A percentile compares a stretch with the other conserved stretches of the same genome.
phyloP scores from a whole-genome alignment of 202 grass and related monocot genomes.

The Setaria italica region DNA sequence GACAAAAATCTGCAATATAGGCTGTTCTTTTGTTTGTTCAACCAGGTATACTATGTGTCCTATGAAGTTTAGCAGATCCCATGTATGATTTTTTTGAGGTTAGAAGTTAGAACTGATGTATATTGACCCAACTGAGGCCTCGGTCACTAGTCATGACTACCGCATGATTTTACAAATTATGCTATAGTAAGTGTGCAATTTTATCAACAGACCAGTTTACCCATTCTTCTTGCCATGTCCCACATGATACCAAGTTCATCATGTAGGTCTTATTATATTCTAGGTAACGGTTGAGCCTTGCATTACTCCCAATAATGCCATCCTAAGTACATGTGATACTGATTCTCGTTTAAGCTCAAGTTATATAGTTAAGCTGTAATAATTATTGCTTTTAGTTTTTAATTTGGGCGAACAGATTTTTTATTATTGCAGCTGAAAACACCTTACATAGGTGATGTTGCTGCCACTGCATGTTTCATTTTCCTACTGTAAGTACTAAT shows the following conservation, averaged over 20 bases:
- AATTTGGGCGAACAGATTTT: not conserved
- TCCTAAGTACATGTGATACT: not conserved
- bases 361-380: constrained; percentile 4
- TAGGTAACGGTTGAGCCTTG: not conserved
- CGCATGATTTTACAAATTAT: constrained; percentile 32
- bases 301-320: constrained; percentile 26
- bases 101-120: constrained; percentile 27
- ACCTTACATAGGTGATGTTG: constrained; percentile 17
- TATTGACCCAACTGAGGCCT: not conserved
- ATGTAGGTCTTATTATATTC: constrained; percentile 2
- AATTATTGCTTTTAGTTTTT: not conserved
- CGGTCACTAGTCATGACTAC: not conserved
- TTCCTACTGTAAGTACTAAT: constrained; percentile 31
- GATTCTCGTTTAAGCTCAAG: constrained; percentile 31
- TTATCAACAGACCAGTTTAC: not conserved
- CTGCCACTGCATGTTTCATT: constrained; percentile 8
- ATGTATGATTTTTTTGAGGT: not conserved
- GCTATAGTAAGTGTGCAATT: constrained; percentile 25
- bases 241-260: not conserved
- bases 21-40: constrained; percentile 21
- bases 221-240: constrained; percentile 30
- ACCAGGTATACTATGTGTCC: not conserved
- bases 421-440: constrained; percentile 13
- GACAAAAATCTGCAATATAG: not conserved
- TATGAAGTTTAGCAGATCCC: constrained; percentile 17